A percentile compares a stretch with the other conserved stretches of the same genome.
These are phyloP conservation scores for Spirogloea muscicola DNA, from an alignment of 139 green algal genomes.

Conservation along the genomic window DNA sequence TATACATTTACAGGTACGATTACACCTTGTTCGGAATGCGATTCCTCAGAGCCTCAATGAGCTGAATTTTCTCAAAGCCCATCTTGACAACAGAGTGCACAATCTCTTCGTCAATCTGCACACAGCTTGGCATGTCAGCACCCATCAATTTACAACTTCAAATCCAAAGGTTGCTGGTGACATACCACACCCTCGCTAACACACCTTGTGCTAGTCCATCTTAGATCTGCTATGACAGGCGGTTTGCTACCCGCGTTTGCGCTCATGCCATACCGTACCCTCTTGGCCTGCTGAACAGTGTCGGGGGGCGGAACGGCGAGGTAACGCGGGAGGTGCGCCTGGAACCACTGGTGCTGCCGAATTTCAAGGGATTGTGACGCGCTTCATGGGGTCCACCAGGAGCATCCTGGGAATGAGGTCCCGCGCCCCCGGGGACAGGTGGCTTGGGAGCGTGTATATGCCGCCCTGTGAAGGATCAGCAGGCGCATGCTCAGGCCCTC, in stretches of 20 bases:
- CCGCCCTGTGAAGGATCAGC: conserved; percentile 55
- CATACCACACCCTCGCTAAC: too few relatives aligned
- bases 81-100: conserved; percentile 77
- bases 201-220: too few relatives aligned
- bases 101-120: conserved; percentile 61
- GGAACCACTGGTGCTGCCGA: conserved; percentile 93
- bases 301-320: conserved; percentile 67
- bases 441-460: conserved; percentile 93
- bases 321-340: conserved; percentile 88
- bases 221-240: too few relatives aligned
- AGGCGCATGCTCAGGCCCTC: background rate
- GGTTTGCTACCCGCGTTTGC: too few relatives aligned
- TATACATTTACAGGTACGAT: too few relatives aligned
- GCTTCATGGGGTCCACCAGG: conserved; percentile 96
- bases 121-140: too few relatives aligned
- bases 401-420: conserved; percentile 98
- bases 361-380: conserved; percentile 99
- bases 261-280: background rate
- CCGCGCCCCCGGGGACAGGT: conserved; percentile 85
- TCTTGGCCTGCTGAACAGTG: conserved; percentile 72
- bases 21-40: conserved; percentile 85
- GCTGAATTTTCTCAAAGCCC: conserved; percentile 71
- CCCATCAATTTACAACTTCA: too few relatives aligned
- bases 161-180: too few relatives aligned
- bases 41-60: conserved; percentile 65